Percentiles rank a stretch among this genome's conserved stretches.
Evolutionary conservation across 441 rosid genomes (phyloP).

Genomic region (Euphorbia celastroides): DNA sequence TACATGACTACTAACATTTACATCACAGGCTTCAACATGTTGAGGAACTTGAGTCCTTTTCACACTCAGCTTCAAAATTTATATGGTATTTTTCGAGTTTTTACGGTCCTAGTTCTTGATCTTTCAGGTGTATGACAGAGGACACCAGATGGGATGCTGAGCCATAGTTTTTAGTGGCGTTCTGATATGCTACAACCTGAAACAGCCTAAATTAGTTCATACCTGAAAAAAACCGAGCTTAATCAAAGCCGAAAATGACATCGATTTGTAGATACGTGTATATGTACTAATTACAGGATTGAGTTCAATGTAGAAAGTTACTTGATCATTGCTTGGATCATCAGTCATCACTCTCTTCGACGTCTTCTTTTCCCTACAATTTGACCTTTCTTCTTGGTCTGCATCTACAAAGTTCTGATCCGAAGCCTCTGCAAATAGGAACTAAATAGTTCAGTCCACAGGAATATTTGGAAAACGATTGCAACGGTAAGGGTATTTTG

Average conservation of each 20-base stretch:
- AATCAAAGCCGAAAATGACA: not conserved
- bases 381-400: constrained; percentile 25
- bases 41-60: not conserved
- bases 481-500: not conserved
- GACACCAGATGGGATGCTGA: constrained; percentile 16
- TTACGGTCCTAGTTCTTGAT: constrained; percentile 14
- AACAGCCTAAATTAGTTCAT: not conserved
- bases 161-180: constrained; percentile 7
- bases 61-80: not conserved
- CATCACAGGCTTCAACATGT: not conserved
- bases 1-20: not conserved
- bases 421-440: constrained; percentile 48
- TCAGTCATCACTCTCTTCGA: constrained; percentile 20
- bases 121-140: constrained; percentile 12
- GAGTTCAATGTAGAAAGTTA: constrained; percentile 15
- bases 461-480: not conserved
- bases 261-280: not conserved
- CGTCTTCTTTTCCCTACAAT: constrained; percentile 22
- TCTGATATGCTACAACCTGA: constrained; percentile 16
- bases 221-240: not conserved
- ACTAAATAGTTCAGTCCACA: not conserved
- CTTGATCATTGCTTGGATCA: constrained; percentile 31
- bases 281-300: not conserved
- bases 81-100: constrained; percentile 12
- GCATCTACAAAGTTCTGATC: constrained; percentile 74